Conservation (phyloP, 768 basidiomycete species). For the Rubroboletus pulcherrimus region DNA sequence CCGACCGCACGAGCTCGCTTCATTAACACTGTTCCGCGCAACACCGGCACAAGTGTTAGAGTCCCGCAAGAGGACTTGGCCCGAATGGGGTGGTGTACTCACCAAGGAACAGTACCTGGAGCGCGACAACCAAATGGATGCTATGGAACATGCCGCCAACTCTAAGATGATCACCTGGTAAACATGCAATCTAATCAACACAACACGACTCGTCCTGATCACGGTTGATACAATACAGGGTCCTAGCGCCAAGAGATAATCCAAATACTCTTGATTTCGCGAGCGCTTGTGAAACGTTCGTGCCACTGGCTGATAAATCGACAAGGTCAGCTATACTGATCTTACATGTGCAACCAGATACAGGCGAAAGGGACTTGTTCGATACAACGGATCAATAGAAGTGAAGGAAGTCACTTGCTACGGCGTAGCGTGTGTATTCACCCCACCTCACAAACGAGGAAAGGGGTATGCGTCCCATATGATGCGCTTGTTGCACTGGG, state of each 20-base stretch:
- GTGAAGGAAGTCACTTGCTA: constrained; percentile 42
- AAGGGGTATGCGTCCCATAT: constrained; percentile 57
- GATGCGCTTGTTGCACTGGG: constrained; percentile 62
- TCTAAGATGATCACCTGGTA: constrained; percentile 51
- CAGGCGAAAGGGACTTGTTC: constrained; percentile 28
- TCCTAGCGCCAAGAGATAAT: constrained; percentile 50
- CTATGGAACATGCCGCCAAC: constrained; percentile 40
- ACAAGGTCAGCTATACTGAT: background rate
- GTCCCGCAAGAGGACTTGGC: constrained; percentile 36
- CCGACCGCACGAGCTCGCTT: background rate
- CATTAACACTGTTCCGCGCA: constrained; percentile 42
- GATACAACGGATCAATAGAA: constrained; percentile 15
- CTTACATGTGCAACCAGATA: constrained; percentile 20
- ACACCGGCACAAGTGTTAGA: constrained; percentile 43
- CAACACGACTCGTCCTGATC: background rate
- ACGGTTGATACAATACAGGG: constrained; percentile 31
- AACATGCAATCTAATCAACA: background rate
- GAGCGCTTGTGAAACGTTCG: constrained; percentile 3
- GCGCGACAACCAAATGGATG: constrained; percentile 39
- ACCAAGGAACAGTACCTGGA: constrained; percentile 44
- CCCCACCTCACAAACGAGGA: constrained; percentile 42
- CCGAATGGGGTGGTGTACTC: constrained; percentile 42
- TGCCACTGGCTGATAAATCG: background rate
- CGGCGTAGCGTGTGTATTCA: constrained; percentile 54
- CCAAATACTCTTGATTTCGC: constrained; percentile 30